Percentiles rank a stretch among this genome's conserved stretches.
These are phyloP conservation scores for Trifolium dubium DNA, from an alignment of 306 rosid genomes.

Conservation along the genomic window DNA sequence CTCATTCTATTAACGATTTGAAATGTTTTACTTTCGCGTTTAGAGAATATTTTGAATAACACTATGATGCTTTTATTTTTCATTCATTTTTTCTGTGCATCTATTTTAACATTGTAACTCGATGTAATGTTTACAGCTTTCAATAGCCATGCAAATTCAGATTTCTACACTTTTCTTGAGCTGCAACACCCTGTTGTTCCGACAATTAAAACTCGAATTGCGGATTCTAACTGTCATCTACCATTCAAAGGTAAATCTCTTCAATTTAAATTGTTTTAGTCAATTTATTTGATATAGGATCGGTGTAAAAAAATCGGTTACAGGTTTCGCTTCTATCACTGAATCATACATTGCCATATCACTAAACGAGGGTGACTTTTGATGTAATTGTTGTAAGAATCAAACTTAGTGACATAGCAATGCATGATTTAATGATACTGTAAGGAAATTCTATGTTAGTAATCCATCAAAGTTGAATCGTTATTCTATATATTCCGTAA, in stretches of 20 bases:
- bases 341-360: conserved; percentile 20
- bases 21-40: conserved; percentile 6
- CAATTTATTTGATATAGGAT: neutral
- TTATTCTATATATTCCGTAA: conserved; percentile 17
- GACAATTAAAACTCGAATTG: conserved; percentile 46
- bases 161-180: conserved; percentile 51
- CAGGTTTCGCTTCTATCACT: neutral
- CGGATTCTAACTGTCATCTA: conserved; percentile 49
- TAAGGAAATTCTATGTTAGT: neutral
- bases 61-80: conserved; percentile 11
- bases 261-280: conserved; percentile 11
- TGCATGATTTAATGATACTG: conserved; percentile 4
- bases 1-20: conserved; percentile 23
- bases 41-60: conserved; percentile 20
- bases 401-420: conserved; percentile 10
- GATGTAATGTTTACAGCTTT: conserved; percentile 54
- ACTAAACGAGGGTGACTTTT: neutral
- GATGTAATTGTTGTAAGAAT: neutral
- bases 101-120: conserved; percentile 27
- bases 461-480: conserved; percentile 9
- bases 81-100: conserved; percentile 24
- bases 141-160: conserved; percentile 59
- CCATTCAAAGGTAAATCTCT: conserved; percentile 54
- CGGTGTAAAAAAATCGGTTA: neutral
- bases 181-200: conserved; percentile 52